phyloP scores from a whole-genome alignment of 805 yeast genomes.

The Kodamaea laetipori region DNA sequence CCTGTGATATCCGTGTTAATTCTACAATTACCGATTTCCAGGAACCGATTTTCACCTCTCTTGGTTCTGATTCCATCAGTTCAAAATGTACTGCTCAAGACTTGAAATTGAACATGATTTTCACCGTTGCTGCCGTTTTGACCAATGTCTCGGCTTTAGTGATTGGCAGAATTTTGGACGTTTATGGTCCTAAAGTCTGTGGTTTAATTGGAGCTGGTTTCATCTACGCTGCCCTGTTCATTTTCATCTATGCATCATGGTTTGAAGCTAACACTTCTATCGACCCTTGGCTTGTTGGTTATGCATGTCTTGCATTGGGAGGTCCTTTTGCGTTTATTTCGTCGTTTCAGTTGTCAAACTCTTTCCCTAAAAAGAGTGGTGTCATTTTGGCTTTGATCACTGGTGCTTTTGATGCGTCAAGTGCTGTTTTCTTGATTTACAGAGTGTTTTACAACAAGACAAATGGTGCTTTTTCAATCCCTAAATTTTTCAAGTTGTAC shows the following conservation, averaged over 20 bases:
- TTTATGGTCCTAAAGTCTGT: constrained; percentile 54
- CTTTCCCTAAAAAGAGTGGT: constrained; percentile 57
- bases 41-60: constrained; percentile 5
- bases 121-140: constrained; percentile 57
- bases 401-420: constrained; percentile 62
- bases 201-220: constrained; percentile 54
- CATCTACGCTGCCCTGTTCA: constrained; percentile 46
- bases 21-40: background rate
- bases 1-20: constrained; percentile 46
- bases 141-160: constrained; percentile 56
- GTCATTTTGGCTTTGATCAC: constrained; percentile 54
- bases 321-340: constrained; percentile 61
- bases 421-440: constrained; percentile 55
- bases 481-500: constrained; percentile 49
- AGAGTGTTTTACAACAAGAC: constrained; percentile 39
- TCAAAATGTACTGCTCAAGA: constrained; percentile 56
- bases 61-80: constrained; percentile 11
- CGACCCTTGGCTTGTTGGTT: constrained; percentile 57
- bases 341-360: constrained; percentile 56
- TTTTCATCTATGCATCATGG: constrained; percentile 45
- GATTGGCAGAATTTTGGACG: constrained; percentile 52
- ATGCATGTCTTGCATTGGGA: constrained; percentile 55
- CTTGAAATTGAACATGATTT: constrained; percentile 57
- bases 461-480: constrained; percentile 39
- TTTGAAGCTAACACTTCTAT: constrained; percentile 25